These are phyloP conservation scores for Plasmodium cynomolgi DNA, from an alignment of 169 alveolate species.

Conservation along the genomic window DNA sequence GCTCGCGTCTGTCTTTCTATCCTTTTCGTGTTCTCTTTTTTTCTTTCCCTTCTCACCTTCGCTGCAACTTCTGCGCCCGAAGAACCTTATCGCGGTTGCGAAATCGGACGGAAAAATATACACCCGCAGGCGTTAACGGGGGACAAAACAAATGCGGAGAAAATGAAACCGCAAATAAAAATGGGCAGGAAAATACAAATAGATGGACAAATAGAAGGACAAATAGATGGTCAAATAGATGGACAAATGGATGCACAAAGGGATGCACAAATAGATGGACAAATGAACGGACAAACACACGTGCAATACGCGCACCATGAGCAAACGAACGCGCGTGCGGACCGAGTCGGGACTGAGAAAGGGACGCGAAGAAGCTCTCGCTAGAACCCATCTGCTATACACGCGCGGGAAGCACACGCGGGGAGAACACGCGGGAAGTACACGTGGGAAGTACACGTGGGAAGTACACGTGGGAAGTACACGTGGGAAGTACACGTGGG, in stretches of 20 bases:
- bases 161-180: not conserved
- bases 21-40: not conserved
- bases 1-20: not conserved
- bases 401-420: too few relatives aligned
- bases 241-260: not conserved
- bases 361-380: too few relatives aligned
- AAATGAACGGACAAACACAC: not conserved
- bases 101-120: not conserved
- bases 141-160: too few relatives aligned
- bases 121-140: not conserved
- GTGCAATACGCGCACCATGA: not conserved
- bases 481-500: too few relatives aligned
- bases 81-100: not conserved
- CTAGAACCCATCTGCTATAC: too few relatives aligned
- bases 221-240: not conserved
- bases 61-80: not conserved
- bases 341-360: too few relatives aligned
- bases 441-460: too few relatives aligned
- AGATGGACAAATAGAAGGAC: not conserved
- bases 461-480: too few relatives aligned
- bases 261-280: not conserved
- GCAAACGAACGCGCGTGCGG: too few relatives aligned
- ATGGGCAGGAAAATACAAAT: not conserved
- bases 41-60: not conserved
- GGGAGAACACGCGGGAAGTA: too few relatives aligned